Base-by-base conservation (phyloP, 1,139 yeast genomes). In the Kodamaea plutei region DNA sequence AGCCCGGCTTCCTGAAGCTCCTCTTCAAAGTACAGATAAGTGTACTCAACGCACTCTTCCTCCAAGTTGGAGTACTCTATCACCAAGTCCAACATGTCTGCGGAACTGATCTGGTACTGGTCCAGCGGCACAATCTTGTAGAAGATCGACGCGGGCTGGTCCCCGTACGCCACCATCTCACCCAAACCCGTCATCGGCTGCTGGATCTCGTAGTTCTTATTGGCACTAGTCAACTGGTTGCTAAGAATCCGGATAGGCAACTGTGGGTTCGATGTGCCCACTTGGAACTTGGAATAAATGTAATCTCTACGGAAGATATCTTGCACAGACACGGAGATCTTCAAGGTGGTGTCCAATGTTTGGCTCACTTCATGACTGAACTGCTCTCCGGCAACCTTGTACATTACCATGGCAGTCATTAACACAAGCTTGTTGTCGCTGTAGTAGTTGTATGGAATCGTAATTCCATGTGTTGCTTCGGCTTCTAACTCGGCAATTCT, bases 241-340 rank as follows among this genome's bases (percentile, higher is more conserved):
- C 61, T 49, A 5, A 67, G 40, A 4, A 84, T 54, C 33, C 83
- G 56, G 1, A 83, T 64, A 0, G 94, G 94, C 8, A 55, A 50
- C 8, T 57, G 58, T 0, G 66, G 42, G 19, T 68, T 67, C 2
- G 80, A 64, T 3, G 87, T 69, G 8, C 87, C 81, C 26, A 84
- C 65, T 14, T 80, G 76, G 47, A 81, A 84, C 41, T 76, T 79
- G 3, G 89, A 79, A 43, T 73, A 80, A 2, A 84, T 59, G 30
- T 64, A 63, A 6, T 69, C 55, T 1, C 69, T 50, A 36, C 73
- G 73, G 58, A 83, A 83, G 9, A 79, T 76, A 50, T 84, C 94
- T 45, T 82, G 89, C 2, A 84, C 93, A 2, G 84, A 74, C 1
- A 84, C 89, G 1, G 88, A 79, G 5, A 79, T 50, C 9, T 67